Percentiles rank a stretch among this genome's conserved stretches.
phyloP scores from a whole-genome alignment of 164 flowering plant species.

The Platanus orientalis region DNA sequence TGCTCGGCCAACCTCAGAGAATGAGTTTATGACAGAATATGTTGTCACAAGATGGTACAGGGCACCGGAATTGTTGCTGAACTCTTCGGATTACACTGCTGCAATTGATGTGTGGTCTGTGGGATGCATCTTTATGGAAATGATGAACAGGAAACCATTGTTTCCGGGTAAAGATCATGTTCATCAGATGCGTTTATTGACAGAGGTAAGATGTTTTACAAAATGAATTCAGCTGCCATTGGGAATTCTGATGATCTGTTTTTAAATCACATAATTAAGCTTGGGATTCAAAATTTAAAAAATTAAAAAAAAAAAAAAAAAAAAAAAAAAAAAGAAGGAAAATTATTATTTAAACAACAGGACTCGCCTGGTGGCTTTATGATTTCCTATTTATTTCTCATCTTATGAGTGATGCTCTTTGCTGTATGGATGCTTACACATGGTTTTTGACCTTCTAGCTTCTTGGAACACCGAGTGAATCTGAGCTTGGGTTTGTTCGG shows the following conservation, averaged over 20 bases:
- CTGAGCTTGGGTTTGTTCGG: conserved; percentile 70
- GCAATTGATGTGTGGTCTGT: conserved; percentile 99
- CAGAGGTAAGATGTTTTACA: conserved; percentile 59
- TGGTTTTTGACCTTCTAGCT: conserved; percentile 38
- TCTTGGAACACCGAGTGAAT: conserved; percentile 84
- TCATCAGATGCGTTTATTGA: conserved; percentile 84
- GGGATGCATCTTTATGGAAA: conserved; percentile 94
- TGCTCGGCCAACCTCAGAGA: conserved; percentile 74
- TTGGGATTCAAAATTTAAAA: no score
- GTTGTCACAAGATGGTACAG: conserved; percentile 98
- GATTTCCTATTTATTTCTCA: not conserved
- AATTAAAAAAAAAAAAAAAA: no score
- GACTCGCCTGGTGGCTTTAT: not conserved
- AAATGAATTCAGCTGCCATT: no score
- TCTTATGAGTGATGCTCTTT: not conserved
- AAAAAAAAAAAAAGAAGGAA: no score
- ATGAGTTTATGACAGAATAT: conserved; percentile 90
- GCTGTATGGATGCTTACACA: conserved; percentile 3
- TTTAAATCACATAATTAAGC: no score
- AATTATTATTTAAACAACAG: no score
- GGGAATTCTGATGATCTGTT: no score
- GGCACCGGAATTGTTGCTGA: conserved; percentile 83
- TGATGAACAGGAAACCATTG: conserved; percentile 74
- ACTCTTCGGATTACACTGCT: conserved; percentile 87
- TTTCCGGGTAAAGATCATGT: conserved; percentile 91